These are phyloP conservation scores for Canariomyces notabilis DNA, from an alignment of 2,329 filamentous ascomycete genomes.

Conservation along the genomic window DNA sequence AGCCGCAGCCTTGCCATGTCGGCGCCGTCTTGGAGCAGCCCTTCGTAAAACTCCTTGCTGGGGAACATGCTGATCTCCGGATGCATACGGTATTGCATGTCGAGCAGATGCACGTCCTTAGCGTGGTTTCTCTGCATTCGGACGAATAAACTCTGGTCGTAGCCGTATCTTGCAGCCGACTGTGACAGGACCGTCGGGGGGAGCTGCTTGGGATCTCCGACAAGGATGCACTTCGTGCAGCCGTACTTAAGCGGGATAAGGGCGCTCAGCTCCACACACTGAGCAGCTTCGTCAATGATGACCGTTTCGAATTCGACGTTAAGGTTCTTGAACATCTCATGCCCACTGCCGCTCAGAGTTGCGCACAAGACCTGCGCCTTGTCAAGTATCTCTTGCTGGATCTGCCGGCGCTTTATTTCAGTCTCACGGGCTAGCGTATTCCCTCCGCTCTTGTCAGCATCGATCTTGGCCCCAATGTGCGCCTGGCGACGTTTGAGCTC, in stretches of 20 bases:
- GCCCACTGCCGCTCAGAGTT: conserved; percentile 89
- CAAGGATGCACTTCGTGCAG: conserved; percentile 91
- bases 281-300: conserved; percentile 95
- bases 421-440: conserved; percentile 76
- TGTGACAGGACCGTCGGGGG: conserved; percentile 94
- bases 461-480: conserved; percentile 74
- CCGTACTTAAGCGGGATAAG: conserved; percentile 97
- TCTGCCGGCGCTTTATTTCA: conserved; percentile 75
- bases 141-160: conserved; percentile 97
- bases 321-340: conserved; percentile 93
- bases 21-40: conserved; percentile 75
- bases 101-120: conserved; percentile 84
- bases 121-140: conserved; percentile 94
- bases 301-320: conserved; percentile 98
- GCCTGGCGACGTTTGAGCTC: conserved; percentile 65
- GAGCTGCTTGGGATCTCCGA: conserved; percentile 95
- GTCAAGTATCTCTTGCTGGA: conserved; percentile 88
- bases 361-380: conserved; percentile 90
- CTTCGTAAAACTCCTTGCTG: conserved; percentile 87
- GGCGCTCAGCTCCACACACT: conserved; percentile 95
- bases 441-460: conserved; percentile 79
- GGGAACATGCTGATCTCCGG: conserved; percentile 92
- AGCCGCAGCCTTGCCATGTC: conserved; percentile 72
- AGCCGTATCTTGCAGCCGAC: conserved; percentile 85
- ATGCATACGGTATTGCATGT: conserved; percentile 99